These are phyloP conservation scores for Mycena capillaripes DNA, from an alignment of 768 basidiomycete genomes.

Conservation along the genomic window DNA sequence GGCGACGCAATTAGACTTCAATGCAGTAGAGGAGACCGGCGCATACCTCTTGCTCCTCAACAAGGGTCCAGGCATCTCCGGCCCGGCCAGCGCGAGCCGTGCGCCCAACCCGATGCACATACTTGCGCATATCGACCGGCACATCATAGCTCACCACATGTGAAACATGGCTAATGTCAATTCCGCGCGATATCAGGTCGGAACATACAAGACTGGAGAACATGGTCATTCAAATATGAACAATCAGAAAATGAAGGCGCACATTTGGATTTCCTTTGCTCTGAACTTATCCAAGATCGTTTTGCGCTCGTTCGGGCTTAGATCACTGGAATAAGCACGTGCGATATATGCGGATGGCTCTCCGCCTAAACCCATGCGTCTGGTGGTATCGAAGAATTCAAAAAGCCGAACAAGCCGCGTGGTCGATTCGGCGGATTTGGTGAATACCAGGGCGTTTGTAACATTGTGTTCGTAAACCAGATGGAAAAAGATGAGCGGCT, in stretches of 20 bases:
- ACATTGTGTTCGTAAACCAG: slow-evolving; percentile 77
- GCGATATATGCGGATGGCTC: slow-evolving; percentile 55
- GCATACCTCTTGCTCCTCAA: slow-evolving; percentile 90
- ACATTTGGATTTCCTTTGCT: slow-evolving; percentile 88
- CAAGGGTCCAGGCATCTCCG: slow-evolving; percentile 94
- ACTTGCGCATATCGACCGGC: slow-evolving; percentile 98
- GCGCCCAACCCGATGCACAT: slow-evolving; percentile 96
- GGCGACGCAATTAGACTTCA: slow-evolving; percentile 4
- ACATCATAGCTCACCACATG: slow-evolving; percentile 97
- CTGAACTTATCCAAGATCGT: slow-evolving; percentile 85
- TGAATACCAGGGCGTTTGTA: slow-evolving; percentile 89
- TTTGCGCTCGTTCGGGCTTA: slow-evolving; percentile 80
- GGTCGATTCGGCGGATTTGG: slow-evolving; percentile 96
- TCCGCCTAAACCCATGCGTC: slow-evolving; percentile 22
- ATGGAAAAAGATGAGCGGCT: slow-evolving; percentile 92
- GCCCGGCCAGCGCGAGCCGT: slow-evolving; percentile 93
- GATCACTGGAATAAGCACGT: slow-evolving; percentile 90
- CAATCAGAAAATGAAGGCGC: slow-evolving; percentile 43
- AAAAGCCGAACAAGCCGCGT: slow-evolving; percentile 85
- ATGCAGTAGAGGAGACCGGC: neutral
- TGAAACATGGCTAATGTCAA: slow-evolving; percentile 92
- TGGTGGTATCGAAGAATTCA: slow-evolving; percentile 75
- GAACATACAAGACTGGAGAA: slow-evolving; percentile 90
- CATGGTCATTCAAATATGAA: neutral
- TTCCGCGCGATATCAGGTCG: slow-evolving; percentile 95